Base-by-base conservation (phyloP, 345 rosid genomes). In the Kandelia obovata region DNA sequence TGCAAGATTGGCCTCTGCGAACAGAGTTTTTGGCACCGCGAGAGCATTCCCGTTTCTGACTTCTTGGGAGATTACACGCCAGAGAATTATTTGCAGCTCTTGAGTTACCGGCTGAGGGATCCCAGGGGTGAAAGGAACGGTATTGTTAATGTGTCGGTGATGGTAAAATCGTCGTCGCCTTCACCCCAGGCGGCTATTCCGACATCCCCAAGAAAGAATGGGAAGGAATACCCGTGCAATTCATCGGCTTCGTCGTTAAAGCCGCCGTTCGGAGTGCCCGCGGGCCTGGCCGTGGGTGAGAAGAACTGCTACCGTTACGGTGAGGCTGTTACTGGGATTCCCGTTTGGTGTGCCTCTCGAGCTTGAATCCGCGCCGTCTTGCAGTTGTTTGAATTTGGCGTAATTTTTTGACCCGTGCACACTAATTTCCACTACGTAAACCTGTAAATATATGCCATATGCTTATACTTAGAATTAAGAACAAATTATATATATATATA, bases 61-160 rank as follows among this genome's bases (percentile, higher is more conserved):
- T 83, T 92, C 34, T 13, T 83, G 0, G 89, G 85, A 21, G 89
- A 85, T 6, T 78, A 76, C 47, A 46, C 74, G 1, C 92, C 90
- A 0, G 80, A 55, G 26, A 85, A 80, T 23, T 76, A 81, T 72
- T 63, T 86, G 30, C 92, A 85, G 6, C 82, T 92, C 49, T 74
- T 92, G 84, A 92, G 96, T 70, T 89, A 89, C 31, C 77, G 98
- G 61, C 74, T 92, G 39, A 77, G 85, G 59, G 87, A 92, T 39
- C 55, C 58, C 0, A 72, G 49, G 20, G 82, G 91, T 21, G 64
- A 73, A 2, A 82, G 73, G 73, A 79, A 86, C 4, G 92, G 96
- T 0, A 82, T 92, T 34, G 57, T 92, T 0, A 88, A 92, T 64
- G 71, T 92, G 0, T 92, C 96, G 0, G 86, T 87, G 1, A 82